phyloP scores from a whole-genome alignment of 495 filamentous ascomycete genomes.

The Xylaria nigripes region DNA sequence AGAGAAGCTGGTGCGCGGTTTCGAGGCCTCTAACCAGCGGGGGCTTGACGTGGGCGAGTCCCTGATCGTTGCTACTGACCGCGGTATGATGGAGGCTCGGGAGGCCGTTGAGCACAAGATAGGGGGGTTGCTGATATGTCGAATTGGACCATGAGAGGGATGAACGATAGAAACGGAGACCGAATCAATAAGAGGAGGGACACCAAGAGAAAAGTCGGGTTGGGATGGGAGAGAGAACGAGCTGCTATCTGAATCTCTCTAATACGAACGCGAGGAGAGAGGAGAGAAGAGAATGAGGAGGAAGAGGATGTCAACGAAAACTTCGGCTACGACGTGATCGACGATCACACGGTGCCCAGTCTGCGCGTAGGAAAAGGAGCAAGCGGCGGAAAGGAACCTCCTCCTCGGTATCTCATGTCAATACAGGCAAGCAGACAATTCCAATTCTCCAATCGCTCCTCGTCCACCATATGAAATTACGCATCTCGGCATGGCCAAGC shows the following conservation, averaged over 20 bases:
- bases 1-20: conserved; percentile 56
- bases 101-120: conserved; percentile 80
- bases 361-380: no score
- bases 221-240: neutral
- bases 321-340: no score
- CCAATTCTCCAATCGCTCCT: no score
- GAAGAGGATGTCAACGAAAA: no score
- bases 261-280: no score
- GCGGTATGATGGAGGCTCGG: conserved; percentile 73
- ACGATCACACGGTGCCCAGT: no score
- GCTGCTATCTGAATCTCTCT: neutral
- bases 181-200: neutral
- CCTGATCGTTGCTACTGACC: conserved; percentile 70
- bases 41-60: conserved; percentile 78
- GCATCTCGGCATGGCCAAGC: no score
- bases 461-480: no score
- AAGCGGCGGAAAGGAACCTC: no score
- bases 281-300: no score
- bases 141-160: conserved; percentile 37
- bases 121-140: conserved; percentile 76
- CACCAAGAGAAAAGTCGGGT: neutral
- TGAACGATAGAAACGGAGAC: neutral
- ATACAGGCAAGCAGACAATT: no score
- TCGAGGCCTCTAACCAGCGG: conserved; percentile 53
- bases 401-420: no score